phyloP scores from a whole-genome alignment of 2,329 filamentous ascomycete species.

The Aspergillus jensenii region DNA sequence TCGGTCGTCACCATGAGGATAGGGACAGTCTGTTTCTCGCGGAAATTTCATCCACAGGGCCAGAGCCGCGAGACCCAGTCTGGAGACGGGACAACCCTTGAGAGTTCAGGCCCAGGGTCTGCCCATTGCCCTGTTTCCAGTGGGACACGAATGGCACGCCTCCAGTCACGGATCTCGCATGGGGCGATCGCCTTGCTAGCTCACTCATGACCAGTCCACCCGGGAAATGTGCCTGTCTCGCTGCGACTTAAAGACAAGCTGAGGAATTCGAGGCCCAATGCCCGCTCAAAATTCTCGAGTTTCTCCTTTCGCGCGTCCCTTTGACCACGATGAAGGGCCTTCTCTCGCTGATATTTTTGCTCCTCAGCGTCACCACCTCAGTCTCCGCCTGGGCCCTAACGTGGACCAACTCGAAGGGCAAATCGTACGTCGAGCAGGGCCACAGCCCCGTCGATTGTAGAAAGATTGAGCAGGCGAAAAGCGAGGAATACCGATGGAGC shows the following conservation, averaged over 20 bases:
- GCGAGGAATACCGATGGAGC: conserved; percentile 7
- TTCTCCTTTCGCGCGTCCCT: not conserved
- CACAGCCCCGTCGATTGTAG: conserved; percentile 1
- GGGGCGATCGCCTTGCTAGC: not conserved
- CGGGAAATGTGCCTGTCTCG: not conserved
- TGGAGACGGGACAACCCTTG: not conserved
- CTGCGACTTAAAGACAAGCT: not conserved
- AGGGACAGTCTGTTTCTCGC: no score
- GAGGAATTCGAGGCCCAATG: no score
- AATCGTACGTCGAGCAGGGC: not conserved
- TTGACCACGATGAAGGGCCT: not conserved
- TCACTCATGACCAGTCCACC: not conserved
- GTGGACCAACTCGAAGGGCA: conserved; percentile 6
- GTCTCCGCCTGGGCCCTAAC: conserved; percentile 13
- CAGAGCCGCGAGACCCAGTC: not conserved
- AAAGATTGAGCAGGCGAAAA: conserved; percentile 10
- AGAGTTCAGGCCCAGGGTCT: not conserved
- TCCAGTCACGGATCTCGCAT: no score
- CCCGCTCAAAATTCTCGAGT: not conserved
- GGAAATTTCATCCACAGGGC: not conserved
- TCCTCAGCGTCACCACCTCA: not conserved
- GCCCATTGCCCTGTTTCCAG: not conserved
- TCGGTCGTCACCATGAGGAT: no score
- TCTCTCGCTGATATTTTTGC: not conserved
- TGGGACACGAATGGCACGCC: not conserved